Percentiles rank a stretch among this genome's conserved stretches.
These are phyloP conservation scores for Glonium stellatum DNA, from an alignment of 495 filamentous ascomycete species.

Conservation along the genomic window DNA sequence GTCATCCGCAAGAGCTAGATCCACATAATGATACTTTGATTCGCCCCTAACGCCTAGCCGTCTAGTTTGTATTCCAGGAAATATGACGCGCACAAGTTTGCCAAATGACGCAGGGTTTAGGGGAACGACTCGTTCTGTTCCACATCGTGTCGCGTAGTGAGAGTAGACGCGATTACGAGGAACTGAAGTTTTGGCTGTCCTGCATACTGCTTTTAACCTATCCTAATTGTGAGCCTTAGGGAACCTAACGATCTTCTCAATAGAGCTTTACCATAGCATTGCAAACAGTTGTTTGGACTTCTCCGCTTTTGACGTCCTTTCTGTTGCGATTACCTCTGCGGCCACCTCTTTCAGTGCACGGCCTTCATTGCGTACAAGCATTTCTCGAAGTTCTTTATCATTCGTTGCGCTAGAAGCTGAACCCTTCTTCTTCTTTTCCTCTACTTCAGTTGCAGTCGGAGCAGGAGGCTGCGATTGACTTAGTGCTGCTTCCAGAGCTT, in stretches of 20 bases:
- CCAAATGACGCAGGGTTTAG: slow-evolving; percentile 96
- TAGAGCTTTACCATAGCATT: slow-evolving; percentile 75
- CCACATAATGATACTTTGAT: slow-evolving; percentile 97
- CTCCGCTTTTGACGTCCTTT: slow-evolving; percentile 77
- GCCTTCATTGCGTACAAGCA: slow-evolving; percentile 68
- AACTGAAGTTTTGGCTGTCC: slow-evolving; percentile 73
- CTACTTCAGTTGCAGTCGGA: slow-evolving; percentile 40
- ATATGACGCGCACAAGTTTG: slow-evolving; percentile 92
- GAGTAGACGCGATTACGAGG: slow-evolving; percentile 89
- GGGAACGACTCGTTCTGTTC: slow-evolving; percentile 83
- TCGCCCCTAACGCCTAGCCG: slow-evolving; percentile 88
- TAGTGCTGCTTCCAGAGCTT: slow-evolving; percentile 3
- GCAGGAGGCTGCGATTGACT: background rate
- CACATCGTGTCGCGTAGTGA: slow-evolving; percentile 83
- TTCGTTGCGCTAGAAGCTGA: slow-evolving; percentile 73
- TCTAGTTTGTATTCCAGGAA: slow-evolving; percentile 86
- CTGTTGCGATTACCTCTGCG: slow-evolving; percentile 63
- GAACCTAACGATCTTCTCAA: background rate
- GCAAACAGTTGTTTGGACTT: slow-evolving; percentile 95
- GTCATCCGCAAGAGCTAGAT: slow-evolving; percentile 66
- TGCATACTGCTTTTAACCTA: slow-evolving; percentile 80
- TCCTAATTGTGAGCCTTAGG: slow-evolving; percentile 3
- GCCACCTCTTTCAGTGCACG: slow-evolving; percentile 77
- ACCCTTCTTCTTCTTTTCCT: slow-evolving; percentile 58
- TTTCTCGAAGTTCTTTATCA: slow-evolving; percentile 82